phyloP scores from a whole-genome alignment of 106 monocot genomes.

The Dendrobium chrysotoxum region DNA sequence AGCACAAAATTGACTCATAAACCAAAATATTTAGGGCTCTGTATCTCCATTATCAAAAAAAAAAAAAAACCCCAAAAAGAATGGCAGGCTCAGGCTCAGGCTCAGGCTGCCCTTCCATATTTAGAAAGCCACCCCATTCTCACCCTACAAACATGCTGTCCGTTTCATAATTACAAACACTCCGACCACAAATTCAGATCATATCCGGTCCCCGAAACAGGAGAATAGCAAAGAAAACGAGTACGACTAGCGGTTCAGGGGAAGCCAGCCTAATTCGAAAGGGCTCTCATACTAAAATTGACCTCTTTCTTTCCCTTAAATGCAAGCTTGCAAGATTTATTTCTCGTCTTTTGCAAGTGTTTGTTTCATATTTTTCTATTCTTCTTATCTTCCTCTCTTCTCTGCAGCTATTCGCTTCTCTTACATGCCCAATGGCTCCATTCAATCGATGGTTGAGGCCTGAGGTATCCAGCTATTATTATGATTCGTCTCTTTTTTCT shows the following conservation, averaged over 20 bases:
- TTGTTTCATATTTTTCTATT: neutral
- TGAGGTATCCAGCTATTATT: neutral
- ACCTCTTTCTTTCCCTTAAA: neutral
- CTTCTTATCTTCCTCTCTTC: neutral
- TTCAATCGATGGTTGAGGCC: slow-evolving; percentile 6
- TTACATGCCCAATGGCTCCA: neutral
- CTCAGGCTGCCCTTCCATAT: neutral
- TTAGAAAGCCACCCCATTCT: neutral
- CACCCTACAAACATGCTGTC: neutral
- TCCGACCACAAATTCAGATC: no score
- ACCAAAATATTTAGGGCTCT: neutral
- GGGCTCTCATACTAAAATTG: neutral
- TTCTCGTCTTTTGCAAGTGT: neutral
- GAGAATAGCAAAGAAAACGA: neutral
- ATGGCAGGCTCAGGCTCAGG: neutral
- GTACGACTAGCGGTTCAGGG: neutral
- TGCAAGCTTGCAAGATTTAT: neutral
- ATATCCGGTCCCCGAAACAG: no score
- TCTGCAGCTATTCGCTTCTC: neutral
- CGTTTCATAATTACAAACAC: neutral
- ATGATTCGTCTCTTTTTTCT: neutral
- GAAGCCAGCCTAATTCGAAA: neutral
- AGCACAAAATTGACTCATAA: no score
- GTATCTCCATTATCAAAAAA: no score
- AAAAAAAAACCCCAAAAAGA: neutral